Percentiles rank a stretch among this genome's conserved stretches.
Conservation (phyloP, 306 rosid species). For the Spatholobus suberectus region DNA sequence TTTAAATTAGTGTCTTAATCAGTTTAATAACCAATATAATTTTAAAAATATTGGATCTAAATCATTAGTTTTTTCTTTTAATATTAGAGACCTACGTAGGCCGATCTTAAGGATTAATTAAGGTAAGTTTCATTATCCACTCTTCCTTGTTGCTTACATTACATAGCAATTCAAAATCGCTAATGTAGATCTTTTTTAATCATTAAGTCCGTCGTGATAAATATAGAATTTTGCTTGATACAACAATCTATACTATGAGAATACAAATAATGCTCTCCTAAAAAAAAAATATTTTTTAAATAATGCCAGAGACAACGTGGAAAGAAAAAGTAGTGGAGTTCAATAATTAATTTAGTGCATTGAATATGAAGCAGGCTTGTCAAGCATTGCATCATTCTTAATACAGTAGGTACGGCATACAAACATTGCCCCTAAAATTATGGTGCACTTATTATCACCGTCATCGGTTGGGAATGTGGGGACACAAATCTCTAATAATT, state of each 20-base stretch:
- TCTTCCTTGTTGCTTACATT: not conserved
- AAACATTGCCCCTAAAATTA: conserved; percentile 11
- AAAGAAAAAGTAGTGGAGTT: not conserved
- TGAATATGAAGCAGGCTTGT: conserved; percentile 26
- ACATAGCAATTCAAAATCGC: not conserved
- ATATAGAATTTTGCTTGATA: not conserved
- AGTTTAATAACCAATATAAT: too few species aligned
- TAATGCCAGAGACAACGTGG: not conserved
- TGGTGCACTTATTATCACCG: conserved; percentile 19
- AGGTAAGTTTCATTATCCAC: not conserved
- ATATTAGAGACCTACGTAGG: not conserved
- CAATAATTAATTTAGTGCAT: conserved; percentile 14
- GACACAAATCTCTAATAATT: conserved; percentile 33
- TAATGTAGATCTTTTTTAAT: not conserved
- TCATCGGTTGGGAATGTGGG: conserved; percentile 36
- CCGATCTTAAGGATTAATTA: not conserved
- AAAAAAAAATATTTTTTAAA: not conserved
- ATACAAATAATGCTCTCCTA: not conserved
- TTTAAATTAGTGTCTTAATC: too few species aligned
- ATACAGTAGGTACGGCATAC: not conserved
- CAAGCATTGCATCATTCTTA: not conserved
- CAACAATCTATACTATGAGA: not conserved
- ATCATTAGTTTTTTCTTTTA: not conserved
- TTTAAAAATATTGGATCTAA: too few species aligned
- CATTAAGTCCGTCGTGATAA: not conserved